Conservation (phyloP, 2,329 filamentous ascomycete species). For the Pseudopyricularia cyperi region DNA sequence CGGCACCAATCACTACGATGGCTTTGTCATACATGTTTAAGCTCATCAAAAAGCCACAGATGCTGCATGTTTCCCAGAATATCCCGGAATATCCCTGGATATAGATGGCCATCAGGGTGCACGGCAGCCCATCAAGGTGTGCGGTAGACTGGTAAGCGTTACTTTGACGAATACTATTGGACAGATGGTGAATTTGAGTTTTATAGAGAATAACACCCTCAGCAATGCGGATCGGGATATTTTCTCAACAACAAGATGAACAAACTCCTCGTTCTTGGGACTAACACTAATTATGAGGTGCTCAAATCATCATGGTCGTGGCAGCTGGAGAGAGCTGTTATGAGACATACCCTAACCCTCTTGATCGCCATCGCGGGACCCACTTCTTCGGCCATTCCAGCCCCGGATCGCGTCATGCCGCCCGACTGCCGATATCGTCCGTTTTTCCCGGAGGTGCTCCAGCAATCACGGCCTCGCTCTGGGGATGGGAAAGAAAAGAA, state of each 20-base stretch:
- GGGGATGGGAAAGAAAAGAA: not conserved
- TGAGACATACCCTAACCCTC: not conserved
- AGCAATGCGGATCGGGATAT: too few relatives aligned
- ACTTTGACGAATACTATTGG: not conserved
- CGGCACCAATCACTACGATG: too few relatives aligned
- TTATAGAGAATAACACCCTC: too few relatives aligned
- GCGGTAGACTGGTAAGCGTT: not conserved
- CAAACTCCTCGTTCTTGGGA: too few relatives aligned
- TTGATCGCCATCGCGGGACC: not conserved
- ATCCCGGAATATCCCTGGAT: not conserved
- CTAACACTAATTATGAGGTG: too few relatives aligned
- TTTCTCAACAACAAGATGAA: too few relatives aligned
- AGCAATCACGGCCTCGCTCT: not conserved
- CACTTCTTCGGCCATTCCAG: not conserved
- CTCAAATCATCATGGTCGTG: too few relatives aligned
- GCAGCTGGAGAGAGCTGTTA: not conserved
- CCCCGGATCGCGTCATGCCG: conserved; percentile 1
- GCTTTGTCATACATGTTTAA: not conserved
- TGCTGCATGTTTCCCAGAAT: not conserved
- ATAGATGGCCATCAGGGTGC: not conserved
- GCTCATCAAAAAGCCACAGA: not conserved
- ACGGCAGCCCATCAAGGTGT: not conserved
- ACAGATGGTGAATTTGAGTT: not conserved
- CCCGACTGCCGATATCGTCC: conserved; percentile 1
- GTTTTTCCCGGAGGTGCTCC: conserved; percentile 3